Evolutionary conservation across 805 yeast genomes (phyloP).

Genomic region (Lachancea fermentati): DNA sequence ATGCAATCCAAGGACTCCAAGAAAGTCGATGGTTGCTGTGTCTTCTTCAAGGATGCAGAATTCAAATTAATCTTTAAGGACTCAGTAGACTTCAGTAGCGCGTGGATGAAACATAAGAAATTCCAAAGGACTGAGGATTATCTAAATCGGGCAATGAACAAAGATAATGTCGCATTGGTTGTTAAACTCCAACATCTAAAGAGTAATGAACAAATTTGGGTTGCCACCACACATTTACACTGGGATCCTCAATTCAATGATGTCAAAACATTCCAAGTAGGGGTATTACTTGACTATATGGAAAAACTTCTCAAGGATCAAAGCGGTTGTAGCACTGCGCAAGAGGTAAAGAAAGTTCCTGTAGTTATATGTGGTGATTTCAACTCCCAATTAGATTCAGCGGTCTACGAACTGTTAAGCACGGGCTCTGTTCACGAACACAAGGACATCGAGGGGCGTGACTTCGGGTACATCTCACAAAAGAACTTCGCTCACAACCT

Average conservation of each 20-base stretch:
- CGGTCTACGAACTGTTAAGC: constrained; percentile 85
- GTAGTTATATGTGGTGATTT: constrained; percentile 90
- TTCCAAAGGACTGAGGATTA: constrained; percentile 91
- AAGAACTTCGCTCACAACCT: constrained; percentile 82
- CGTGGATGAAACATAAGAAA: constrained; percentile 74
- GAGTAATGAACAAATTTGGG: constrained; percentile 65
- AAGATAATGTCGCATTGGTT: constrained; percentile 86
- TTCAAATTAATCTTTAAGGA: constrained; percentile 68
- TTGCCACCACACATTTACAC: constrained; percentile 91
- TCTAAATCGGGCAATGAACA: constrained; percentile 91
- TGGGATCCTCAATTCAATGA: constrained; percentile 98
- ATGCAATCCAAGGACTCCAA: constrained; percentile 75
- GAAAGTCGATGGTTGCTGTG: constrained; percentile 98
- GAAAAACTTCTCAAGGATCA: constrained; percentile 54
- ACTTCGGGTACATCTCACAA: constrained; percentile 85
- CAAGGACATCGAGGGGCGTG: constrained; percentile 75
- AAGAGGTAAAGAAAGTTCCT: constrained; percentile 59
- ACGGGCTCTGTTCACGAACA: constrained; percentile 73
- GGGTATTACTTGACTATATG: constrained; percentile 82
- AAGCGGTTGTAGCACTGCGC: constrained; percentile 39
- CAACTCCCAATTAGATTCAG: constrained; percentile 80
- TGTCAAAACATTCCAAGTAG: constrained; percentile 94
- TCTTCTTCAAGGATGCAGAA: constrained; percentile 66
- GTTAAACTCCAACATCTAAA: constrained; percentile 65
- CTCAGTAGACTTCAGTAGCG: constrained; percentile 74